phyloP scores from a whole-genome alignment of 371 early-diverging fungal genomes.

The Mucor sp. region DNA sequence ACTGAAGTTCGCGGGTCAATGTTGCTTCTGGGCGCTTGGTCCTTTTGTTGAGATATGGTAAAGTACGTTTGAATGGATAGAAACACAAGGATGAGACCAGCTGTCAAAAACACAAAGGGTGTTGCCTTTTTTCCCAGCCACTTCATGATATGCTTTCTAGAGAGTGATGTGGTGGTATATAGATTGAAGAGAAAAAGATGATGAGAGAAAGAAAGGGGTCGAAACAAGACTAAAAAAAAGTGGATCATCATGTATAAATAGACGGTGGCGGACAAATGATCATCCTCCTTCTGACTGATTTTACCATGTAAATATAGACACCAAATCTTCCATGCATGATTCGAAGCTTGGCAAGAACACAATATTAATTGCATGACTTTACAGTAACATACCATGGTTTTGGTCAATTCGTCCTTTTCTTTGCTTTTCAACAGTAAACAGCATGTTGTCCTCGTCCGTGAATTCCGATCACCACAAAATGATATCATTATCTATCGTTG shows the following conservation, averaged over 20 bases:
- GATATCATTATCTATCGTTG: too few species aligned
- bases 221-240: not conserved
- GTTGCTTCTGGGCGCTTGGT: not conserved
- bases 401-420: too few species aligned
- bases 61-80: conserved; percentile 17
- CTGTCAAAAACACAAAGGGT: conserved; percentile 12
- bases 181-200: not conserved
- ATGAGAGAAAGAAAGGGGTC: not conserved
- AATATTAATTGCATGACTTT: too few species aligned
- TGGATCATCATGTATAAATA: not conserved
- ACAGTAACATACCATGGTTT: too few species aligned
- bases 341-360: too few species aligned
- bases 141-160: conserved; percentile 10
- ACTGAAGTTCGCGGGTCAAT: not conserved
- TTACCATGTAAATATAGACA: too few species aligned
- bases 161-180: not conserved
- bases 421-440: too few species aligned
- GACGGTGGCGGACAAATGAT: not conserved
- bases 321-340: too few species aligned
- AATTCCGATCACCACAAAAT: too few species aligned
- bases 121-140: conserved; percentile 5
- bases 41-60: not conserved
- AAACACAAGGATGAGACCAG: conserved; percentile 6
- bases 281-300: not conserved
- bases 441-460: too few species aligned